Evolutionary conservation across 202 grass and related monocot species (phyloP).

Genomic region (Schoenoplectus triqueter): DNA sequence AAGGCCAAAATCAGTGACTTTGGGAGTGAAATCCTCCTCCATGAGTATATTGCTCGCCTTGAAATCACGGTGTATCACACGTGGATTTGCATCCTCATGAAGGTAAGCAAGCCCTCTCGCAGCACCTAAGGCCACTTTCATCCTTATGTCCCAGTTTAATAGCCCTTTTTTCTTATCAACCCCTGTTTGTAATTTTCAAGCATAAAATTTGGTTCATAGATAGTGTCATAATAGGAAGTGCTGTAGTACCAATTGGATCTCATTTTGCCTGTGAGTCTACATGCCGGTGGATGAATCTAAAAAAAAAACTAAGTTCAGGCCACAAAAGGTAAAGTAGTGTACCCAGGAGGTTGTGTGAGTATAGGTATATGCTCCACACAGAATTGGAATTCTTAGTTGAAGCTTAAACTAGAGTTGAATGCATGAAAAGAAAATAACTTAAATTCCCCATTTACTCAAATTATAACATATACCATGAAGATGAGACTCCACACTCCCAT

Average conservation of each 20-base stretch:
- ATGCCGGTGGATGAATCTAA: not conserved
- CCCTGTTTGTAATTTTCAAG: slow-evolving; percentile 47
- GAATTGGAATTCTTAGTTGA: not conserved
- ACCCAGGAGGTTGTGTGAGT: not conserved
- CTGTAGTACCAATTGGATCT: not conserved
- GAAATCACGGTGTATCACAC: slow-evolving; percentile 96
- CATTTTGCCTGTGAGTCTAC: not conserved
- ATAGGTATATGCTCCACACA: not conserved
- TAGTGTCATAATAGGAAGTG: not conserved
- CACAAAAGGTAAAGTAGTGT: not conserved
- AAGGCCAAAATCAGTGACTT: slow-evolving; percentile 98
- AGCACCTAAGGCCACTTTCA: slow-evolving; percentile 93
- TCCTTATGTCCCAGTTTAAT: slow-evolving; percentile 87
- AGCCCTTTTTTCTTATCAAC: slow-evolving; percentile 67
- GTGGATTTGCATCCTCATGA: slow-evolving; percentile 95
- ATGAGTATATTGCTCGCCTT: slow-evolving; percentile 92
- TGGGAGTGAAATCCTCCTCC: slow-evolving; percentile 94
- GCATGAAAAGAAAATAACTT: not conserved
- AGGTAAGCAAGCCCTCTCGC: slow-evolving; percentile 96
- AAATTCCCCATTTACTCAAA: slow-evolving; percentile 9
- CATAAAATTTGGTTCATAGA: slow-evolving; percentile 4
- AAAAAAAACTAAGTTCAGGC: not conserved
- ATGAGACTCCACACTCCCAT: slow-evolving; percentile 95
- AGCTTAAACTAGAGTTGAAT: not conserved
- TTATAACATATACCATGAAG: slow-evolving; percentile 78